Base-by-base conservation (phyloP, 495 filamentous ascomycete species). In the Penicillium simplicissimum region DNA sequence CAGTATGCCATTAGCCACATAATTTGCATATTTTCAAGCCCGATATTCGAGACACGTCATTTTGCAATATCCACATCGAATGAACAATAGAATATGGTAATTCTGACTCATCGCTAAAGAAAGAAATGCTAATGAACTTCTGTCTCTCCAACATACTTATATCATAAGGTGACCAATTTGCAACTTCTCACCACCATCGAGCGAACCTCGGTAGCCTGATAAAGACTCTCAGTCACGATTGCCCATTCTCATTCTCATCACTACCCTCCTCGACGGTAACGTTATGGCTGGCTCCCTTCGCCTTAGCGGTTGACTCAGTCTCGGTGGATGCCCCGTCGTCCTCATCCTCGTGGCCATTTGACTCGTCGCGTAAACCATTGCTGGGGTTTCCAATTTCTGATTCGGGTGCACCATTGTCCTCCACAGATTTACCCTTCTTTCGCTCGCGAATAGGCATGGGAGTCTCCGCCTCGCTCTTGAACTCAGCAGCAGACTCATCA, bases 401-500 rank as follows among this genome's bases (percentile, higher is more conserved):
- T 33, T 60, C 51, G 28, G 65, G 38, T 25, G 53, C 31, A 0
- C 59, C 40, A 6, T 62, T 40, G 17, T 62, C 51, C 55, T 68
- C 62, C 13, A 74, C 67, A 1, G 58, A 45, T 52, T 73, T 71
- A 0, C 68, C 74, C 60, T 71, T 69, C 5, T 58, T 40, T 7
- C 55, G 59, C 45, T 56, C 45, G 52, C 66, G 48, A n/a, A 58
- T 52, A 19, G 55, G 57, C 43, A 65, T 42, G 1, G 62, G 38
- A 11, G 57, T 42, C 36, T 67, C 71, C 13, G 58, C 59, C 28
- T 72, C 70, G 45, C 66, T 67, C 57, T 68, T 69, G 36, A 62
- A 31, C 42, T 76, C 74, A 9, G 64, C 56, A 10, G 51, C 67
- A 11, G 69, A 70, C 40, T 76, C 69, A 8, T 73, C 70, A 10